phyloP scores from a whole-genome alignment of 306 rosid genomes.

The Citrullus colocynthis region DNA sequence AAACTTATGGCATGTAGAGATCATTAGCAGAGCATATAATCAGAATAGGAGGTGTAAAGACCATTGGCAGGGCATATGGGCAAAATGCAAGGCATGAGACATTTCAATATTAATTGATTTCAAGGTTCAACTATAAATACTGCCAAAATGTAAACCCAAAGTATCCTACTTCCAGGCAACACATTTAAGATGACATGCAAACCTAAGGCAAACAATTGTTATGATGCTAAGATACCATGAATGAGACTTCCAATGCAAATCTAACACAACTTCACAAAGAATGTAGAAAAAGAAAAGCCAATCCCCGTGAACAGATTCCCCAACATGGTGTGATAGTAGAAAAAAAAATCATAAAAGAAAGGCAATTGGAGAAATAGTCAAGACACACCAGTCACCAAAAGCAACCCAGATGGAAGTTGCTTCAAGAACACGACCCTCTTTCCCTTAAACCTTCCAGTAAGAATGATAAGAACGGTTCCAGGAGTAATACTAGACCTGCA shows the following conservation, averaged over 20 bases:
- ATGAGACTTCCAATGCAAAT: not conserved
- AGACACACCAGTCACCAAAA: conserved; percentile 48
- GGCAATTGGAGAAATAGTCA: not conserved
- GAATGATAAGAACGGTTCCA: conserved; percentile 51
- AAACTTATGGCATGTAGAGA: not conserved
- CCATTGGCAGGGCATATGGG: not conserved
- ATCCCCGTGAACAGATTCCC: not conserved
- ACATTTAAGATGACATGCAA: not conserved
- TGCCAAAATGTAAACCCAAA: not conserved
- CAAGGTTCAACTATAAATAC: not conserved
- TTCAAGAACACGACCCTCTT: conserved; percentile 61
- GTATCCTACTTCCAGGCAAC: not conserved
- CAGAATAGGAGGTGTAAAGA: not conserved
- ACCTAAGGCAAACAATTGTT: not conserved
- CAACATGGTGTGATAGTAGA: not conserved
- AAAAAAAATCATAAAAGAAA: not conserved
- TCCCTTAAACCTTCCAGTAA: conserved; percentile 68
- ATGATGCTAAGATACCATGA: no score
- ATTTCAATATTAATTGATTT: not conserved
- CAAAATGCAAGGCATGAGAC: not conserved
- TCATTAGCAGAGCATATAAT: no score
- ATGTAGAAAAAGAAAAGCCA: not conserved
- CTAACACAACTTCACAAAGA: not conserved
- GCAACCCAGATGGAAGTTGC: conserved; percentile 70
- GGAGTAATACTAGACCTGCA: conserved; percentile 53